phyloP scores from a whole-genome alignment of 129 eudicot species.

The Tagetes erecta region DNA sequence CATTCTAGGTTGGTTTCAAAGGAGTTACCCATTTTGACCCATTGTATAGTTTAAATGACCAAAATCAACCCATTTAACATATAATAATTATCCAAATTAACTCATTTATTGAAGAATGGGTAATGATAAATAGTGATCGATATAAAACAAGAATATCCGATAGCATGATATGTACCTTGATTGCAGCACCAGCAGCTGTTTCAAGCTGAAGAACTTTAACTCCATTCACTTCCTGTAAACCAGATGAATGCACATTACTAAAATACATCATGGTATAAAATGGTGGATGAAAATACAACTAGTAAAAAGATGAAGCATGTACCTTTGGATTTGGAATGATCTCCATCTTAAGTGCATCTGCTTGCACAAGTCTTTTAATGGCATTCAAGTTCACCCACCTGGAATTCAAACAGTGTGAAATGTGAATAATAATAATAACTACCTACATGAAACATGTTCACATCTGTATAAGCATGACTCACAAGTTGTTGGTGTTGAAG shows the following conservation, averaged over 20 bases:
- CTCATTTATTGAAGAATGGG: neutral
- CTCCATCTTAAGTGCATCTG: constrained; percentile 93
- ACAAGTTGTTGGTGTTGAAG: constrained; percentile 98
- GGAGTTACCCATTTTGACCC: neutral
- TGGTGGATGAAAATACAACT: neutral
- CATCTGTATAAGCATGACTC: constrained; percentile 27
- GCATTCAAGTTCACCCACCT: constrained; percentile 98
- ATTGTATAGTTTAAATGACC: neutral
- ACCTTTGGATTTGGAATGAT: constrained; percentile 99
- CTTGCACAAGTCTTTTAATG: constrained; percentile 86
- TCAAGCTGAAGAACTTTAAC: constrained; percentile 97
- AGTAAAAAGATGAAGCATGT: neutral
- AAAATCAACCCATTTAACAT: neutral
- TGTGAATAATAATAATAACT: neutral
- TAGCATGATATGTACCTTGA: constrained; percentile 57
- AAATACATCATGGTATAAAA: neutral
- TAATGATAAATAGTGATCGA: neutral
- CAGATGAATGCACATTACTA: constrained; percentile 1
- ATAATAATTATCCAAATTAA: neutral
- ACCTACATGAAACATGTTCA: neutral
- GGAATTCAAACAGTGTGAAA: constrained; percentile 18
- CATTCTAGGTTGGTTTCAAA: neutral
- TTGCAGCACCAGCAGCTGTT: constrained; percentile 99
- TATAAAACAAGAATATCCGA: neutral
- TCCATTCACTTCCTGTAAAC: constrained; percentile 81